Percentiles rank a stretch among this genome's conserved stretches.
Conservation (phyloP, 768 basidiomycete species). For the Russula vinacea region DNA sequence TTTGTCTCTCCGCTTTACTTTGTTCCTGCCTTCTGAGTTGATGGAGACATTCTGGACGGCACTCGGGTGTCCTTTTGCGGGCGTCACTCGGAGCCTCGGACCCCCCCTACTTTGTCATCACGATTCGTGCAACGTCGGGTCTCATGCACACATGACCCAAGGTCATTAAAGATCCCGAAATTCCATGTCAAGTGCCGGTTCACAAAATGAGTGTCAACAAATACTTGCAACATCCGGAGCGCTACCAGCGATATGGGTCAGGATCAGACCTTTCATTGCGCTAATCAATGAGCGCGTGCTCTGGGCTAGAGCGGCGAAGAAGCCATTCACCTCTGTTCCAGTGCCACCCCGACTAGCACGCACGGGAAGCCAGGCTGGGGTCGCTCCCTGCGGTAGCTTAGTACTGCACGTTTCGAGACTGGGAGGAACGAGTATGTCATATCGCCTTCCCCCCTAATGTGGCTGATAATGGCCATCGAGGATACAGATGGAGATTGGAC, state of each 20-base stretch:
- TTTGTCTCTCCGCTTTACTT: slow-evolving; percentile 59
- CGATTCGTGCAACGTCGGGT: neutral
- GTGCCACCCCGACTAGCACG: neutral
- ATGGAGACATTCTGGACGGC: slow-evolving; percentile 50
- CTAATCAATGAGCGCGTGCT: neutral
- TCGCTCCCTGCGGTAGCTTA: neutral
- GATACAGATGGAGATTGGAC: slow-evolving; percentile 54
- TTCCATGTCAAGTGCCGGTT: neutral
- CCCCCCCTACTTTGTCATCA: neutral
- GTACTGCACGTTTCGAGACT: neutral
- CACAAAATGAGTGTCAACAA: neutral
- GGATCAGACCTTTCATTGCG: neutral
- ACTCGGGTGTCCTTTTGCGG: neutral
- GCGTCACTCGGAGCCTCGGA: neutral
- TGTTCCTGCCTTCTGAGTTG: slow-evolving; percentile 51
- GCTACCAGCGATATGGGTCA: slow-evolving; percentile 3
- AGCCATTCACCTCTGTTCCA: neutral
- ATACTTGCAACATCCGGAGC: neutral
- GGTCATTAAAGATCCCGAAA: neutral
- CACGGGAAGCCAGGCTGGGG: neutral
- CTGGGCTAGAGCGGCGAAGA: neutral
- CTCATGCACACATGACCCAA: neutral
- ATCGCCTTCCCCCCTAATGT: neutral
- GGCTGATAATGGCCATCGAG: slow-evolving; percentile 31
- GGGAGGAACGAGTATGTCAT: neutral